phyloP scores from a whole-genome alignment of 805 yeast genomes.

The Candida manassasensis region DNA sequence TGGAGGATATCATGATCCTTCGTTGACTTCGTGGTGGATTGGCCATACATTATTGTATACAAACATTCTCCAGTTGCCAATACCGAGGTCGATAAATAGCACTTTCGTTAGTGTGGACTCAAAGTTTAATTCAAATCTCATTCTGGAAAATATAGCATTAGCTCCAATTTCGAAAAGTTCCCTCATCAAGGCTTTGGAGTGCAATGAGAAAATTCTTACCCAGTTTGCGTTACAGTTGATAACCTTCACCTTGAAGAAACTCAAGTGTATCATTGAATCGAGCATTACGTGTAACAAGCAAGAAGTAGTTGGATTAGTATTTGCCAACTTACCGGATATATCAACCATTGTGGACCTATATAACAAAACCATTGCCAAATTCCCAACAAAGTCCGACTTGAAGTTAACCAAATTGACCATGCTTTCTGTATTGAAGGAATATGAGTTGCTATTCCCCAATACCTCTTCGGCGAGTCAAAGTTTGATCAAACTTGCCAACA shows the following conservation, averaged over 20 bases:
- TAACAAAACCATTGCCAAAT: constrained; percentile 28
- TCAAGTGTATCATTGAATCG: constrained; percentile 19
- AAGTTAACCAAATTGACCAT: constrained; percentile 46
- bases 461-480: constrained; percentile 15
- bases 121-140: constrained; percentile 13
- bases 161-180: constrained; percentile 55
- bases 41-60: constrained; percentile 63
- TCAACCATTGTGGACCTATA: constrained; percentile 39
- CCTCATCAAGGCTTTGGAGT: constrained; percentile 50
- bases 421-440: constrained; percentile 40
- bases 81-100: constrained; percentile 35
- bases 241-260: constrained; percentile 48
- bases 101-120: constrained; percentile 7
- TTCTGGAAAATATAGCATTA: constrained; percentile 61
- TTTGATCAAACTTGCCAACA: constrained; percentile 14
- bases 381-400: constrained; percentile 23
- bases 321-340: constrained; percentile 46
- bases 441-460: constrained; percentile 31
- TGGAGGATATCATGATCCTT: constrained; percentile 75
- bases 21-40: constrained; percentile 76
- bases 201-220: constrained; percentile 45
- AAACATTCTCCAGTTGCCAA: constrained; percentile 51
- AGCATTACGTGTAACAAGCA: constrained; percentile 16
- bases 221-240: constrained; percentile 64
- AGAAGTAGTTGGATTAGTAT: constrained; percentile 23